These are phyloP conservation scores for Tulasnella sp. DNA, from an alignment of 768 basidiomycete genomes.

Conservation along the genomic window DNA sequence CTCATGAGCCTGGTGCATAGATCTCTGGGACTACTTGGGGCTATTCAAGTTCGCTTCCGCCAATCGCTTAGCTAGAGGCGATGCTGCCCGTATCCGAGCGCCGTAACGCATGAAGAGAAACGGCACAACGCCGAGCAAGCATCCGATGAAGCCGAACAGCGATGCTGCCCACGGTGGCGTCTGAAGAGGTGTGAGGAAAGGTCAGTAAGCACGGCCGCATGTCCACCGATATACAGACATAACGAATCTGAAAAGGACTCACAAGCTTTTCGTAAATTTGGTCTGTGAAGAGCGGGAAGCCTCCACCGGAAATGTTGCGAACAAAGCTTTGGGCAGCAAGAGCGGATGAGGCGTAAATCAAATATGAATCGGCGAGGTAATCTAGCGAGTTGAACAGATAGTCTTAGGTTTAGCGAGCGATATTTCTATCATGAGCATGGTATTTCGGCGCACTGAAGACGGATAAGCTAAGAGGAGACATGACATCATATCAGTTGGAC, in stretches of 20 bases:
- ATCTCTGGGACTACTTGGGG: too few relatives aligned
- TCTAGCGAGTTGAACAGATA: neutral
- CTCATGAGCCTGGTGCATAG: too few relatives aligned
- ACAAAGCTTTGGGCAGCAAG: constrained; percentile 52
- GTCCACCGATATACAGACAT: too few relatives aligned
- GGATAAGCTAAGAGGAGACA: neutral
- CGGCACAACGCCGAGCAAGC: constrained; percentile 48
- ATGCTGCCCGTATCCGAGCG: constrained; percentile 25
- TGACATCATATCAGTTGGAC: neutral
- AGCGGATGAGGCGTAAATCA: constrained; percentile 51
- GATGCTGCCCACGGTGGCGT: constrained; percentile 52
- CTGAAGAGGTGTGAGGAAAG: constrained; percentile 39
- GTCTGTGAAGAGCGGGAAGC: constrained; percentile 52
- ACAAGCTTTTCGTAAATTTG: constrained; percentile 21
- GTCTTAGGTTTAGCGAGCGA: too few relatives aligned
- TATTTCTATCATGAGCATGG: too few relatives aligned
- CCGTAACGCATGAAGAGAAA: constrained; percentile 32
- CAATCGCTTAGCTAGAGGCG: neutral
- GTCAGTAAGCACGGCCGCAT: too few relatives aligned
- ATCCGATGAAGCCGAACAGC: constrained; percentile 42
- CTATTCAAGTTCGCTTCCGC: neutral
- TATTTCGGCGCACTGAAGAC: neutral
- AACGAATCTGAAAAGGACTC: neutral
- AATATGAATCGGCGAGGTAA: constrained; percentile 1
- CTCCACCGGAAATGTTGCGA: constrained; percentile 42